Conservation (phyloP, 768 basidiomycete genomes). For the Auriscalpium vulgare region DNA sequence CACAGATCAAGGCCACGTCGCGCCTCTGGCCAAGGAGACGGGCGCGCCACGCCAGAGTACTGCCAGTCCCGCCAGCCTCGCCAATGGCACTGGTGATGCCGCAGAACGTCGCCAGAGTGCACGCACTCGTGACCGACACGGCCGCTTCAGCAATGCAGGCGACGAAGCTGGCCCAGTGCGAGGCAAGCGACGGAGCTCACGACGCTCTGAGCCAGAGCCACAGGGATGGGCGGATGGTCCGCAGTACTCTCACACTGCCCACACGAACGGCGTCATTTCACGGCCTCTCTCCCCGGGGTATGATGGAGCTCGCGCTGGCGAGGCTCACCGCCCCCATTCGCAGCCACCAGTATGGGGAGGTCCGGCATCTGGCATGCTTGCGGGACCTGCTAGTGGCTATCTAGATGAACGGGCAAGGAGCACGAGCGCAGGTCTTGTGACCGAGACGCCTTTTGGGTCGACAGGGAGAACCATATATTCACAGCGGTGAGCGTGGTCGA, state of each 20-base stretch:
- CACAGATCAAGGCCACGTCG: no score
- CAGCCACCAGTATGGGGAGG: background rate
- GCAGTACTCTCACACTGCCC: background rate
- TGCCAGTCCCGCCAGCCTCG: no score
- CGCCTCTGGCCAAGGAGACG: no score
- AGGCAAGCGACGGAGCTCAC: slow-evolving; percentile 7
- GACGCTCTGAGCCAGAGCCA: slow-evolving; percentile 10
- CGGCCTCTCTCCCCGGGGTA: background rate
- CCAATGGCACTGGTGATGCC: background rate
- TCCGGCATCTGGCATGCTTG: background rate
- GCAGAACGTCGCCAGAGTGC: background rate
- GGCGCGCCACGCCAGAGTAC: no score
- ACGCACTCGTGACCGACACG: slow-evolving; percentile 1
- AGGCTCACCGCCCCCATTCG: background rate
- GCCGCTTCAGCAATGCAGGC: background rate
- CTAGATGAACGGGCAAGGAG: slow-evolving; percentile 10
- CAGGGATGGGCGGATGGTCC: background rate
- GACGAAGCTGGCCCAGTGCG: background rate
- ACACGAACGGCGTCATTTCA: background rate
- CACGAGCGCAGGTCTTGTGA: background rate
- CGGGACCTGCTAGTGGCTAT: slow-evolving; percentile 14
- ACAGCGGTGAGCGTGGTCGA: slow-evolving; percentile 5
- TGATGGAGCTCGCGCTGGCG: background rate
- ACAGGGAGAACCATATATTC: slow-evolving; percentile 17
- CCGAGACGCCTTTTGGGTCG: slow-evolving; percentile 10